These are phyloP conservation scores for Candida adriatica DNA, from an alignment of 805 yeast species.

Conservation along the genomic window DNA sequence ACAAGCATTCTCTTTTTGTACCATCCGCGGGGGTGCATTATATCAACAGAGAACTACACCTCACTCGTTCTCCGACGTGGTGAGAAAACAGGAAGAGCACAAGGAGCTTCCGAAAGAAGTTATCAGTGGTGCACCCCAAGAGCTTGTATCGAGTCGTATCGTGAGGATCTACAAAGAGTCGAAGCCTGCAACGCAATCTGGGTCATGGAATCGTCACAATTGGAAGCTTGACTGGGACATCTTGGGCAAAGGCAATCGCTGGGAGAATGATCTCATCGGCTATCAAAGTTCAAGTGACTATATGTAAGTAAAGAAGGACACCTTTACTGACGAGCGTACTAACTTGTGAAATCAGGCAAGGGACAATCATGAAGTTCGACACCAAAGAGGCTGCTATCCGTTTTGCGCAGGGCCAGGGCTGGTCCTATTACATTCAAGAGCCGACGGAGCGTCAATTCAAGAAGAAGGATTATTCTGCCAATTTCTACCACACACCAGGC, in stretches of 20 bases:
- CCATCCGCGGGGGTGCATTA: too few relatives aligned
- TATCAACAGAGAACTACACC: background rate
- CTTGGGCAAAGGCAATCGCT: conserved; percentile 65
- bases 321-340: conserved; percentile 1
- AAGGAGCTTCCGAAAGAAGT: conserved; percentile 43
- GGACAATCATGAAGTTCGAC: conserved; percentile 67
- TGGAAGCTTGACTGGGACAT: conserved; percentile 89
- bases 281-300: conserved; percentile 75
- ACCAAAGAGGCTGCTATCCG: conserved; percentile 69
- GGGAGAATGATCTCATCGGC: conserved; percentile 89
- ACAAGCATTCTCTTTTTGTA: too few relatives aligned
- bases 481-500: conserved; percentile 62
- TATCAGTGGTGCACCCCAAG: conserved; percentile 73
- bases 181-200: conserved; percentile 79
- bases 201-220: conserved; percentile 37
- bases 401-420: conserved; percentile 79
- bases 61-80: conserved; percentile 4
- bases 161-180: conserved; percentile 74
- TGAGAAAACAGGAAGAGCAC: conserved; percentile 19
- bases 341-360: conserved; percentile 34
- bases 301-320: conserved; percentile 37
- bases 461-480: conserved; percentile 66
- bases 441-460: conserved; percentile 70
- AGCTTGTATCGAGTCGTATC: conserved; percentile 49
- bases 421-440: conserved; percentile 78